These are phyloP conservation scores for Linum tenue DNA, from an alignment of 345 rosid genomes.

Conservation along the genomic window DNA sequence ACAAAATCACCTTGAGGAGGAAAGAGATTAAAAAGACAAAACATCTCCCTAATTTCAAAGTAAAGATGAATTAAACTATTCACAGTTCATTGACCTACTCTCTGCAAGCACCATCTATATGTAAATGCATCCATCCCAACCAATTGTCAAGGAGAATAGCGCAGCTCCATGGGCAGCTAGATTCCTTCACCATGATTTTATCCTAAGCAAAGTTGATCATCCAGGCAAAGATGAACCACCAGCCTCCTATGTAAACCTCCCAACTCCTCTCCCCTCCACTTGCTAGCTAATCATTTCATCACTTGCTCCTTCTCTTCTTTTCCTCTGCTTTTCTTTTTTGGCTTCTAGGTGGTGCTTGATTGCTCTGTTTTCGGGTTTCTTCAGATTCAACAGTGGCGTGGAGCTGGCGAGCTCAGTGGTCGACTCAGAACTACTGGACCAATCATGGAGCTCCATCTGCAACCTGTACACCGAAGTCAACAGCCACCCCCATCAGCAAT, in stretches of 20 bases:
- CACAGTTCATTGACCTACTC: not conserved
- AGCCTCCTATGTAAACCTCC: not conserved
- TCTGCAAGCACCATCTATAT: not conserved
- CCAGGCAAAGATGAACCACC: not conserved
- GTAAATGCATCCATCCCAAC: not conserved
- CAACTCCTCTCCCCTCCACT: not conserved
- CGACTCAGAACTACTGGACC: constrained; percentile 34
- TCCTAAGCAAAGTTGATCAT: not conserved
- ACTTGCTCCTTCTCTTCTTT: not conserved
- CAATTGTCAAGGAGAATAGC: no score
- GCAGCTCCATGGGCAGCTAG: not conserved
- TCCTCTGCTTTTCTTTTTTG: not conserved
- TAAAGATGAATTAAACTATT: not conserved
- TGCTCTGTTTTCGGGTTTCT: not conserved
- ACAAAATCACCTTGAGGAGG: no score
- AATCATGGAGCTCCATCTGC: constrained; percentile 32
- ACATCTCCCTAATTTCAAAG: not conserved
- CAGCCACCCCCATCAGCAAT: constrained; percentile 3
- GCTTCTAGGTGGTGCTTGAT: not conserved
- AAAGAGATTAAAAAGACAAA: not conserved
- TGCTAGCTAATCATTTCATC: not conserved
- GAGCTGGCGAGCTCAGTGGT: constrained; percentile 40
- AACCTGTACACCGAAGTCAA: constrained; percentile 13
- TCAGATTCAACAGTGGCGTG: constrained; percentile 29
- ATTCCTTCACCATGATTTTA: not conserved